phyloP scores from a whole-genome alignment of 345 rosid genomes.

The Hevea brasiliensis region DNA sequence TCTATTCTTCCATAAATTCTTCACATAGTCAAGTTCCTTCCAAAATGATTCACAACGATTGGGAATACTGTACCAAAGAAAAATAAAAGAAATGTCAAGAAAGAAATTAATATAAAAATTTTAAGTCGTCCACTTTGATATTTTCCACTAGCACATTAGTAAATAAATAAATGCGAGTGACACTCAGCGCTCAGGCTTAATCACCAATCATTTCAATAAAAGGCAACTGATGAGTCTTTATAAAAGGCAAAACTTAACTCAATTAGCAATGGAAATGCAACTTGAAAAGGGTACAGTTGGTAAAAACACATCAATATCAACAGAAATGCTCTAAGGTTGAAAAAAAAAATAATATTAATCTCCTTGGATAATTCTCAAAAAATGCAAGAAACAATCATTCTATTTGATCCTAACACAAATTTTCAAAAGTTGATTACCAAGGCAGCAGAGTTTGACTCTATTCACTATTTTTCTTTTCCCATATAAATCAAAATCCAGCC shows the following conservation, averaged over 20 bases:
- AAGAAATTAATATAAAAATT: not conserved
- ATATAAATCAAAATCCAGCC: not conserved
- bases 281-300: not conserved
- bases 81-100: not conserved
- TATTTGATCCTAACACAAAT: not conserved
- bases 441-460: not conserved
- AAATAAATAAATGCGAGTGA: no score
- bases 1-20: constrained; percentile 55
- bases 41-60: constrained; percentile 50
- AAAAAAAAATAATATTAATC: not conserved
- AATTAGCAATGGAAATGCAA: not conserved
- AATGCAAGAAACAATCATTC: not conserved
- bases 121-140: no score
- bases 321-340: not conserved
- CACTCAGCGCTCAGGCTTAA: no score
- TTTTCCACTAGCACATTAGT: not conserved
- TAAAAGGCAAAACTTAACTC: not conserved
- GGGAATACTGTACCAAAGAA: constrained; percentile 48
- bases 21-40: constrained; percentile 58
- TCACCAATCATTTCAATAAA: not conserved
- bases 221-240: not conserved
- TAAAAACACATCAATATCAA: not conserved
- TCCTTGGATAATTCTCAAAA: not conserved
- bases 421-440: not conserved
- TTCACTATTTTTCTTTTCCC: not conserved